phyloP scores from a whole-genome alignment of 192 early-diverging fungal species.

The Coemansia sp. region DNA sequence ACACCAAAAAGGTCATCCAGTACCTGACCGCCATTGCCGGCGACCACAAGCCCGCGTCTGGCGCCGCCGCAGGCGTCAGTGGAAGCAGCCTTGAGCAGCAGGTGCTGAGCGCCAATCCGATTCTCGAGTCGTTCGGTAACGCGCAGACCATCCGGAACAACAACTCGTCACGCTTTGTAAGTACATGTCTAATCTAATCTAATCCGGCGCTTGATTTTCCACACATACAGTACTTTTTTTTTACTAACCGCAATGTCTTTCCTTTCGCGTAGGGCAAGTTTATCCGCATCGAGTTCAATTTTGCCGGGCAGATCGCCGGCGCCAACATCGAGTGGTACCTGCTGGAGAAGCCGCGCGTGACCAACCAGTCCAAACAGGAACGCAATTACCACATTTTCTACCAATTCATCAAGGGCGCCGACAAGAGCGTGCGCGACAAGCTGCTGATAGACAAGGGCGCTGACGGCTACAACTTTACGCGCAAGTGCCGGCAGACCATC shows the following conservation, averaged over 20 bases:
- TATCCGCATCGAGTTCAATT: constrained; percentile 96
- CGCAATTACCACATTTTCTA: constrained; percentile 98
- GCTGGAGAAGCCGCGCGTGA: constrained; percentile 95
- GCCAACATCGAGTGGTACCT: constrained; percentile 98
- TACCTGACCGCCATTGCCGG: constrained; percentile 90
- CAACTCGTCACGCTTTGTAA: constrained; percentile 94
- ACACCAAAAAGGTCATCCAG: constrained; percentile 99
- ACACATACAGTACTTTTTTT: neutral
- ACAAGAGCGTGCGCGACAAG: constrained; percentile 67
- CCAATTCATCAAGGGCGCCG: constrained; percentile 90
- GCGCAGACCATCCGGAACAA: constrained; percentile 98
- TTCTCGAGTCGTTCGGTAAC: constrained; percentile 97
- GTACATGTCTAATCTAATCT: constrained; percentile 8
- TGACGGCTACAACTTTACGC: constrained; percentile 82
- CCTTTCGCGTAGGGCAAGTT: constrained; percentile 76
- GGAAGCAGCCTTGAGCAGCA: constrained; percentile 78
- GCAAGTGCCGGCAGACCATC: constrained; percentile 81
- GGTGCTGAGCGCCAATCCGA: constrained; percentile 95
- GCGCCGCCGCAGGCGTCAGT: constrained; percentile 14
- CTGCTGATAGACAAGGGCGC: constrained; percentile 74
- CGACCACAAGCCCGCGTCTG: constrained; percentile 50
- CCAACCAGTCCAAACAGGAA: constrained; percentile 87
- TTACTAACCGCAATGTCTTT: neutral
- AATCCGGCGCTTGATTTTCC: no score
- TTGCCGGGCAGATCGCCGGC: constrained; percentile 80